Percentiles rank a stretch among this genome's conserved stretches.
These are phyloP conservation scores for Raphanus raphanistrum DNA, from an alignment of 345 rosid genomes.

Conservation along the genomic window DNA sequence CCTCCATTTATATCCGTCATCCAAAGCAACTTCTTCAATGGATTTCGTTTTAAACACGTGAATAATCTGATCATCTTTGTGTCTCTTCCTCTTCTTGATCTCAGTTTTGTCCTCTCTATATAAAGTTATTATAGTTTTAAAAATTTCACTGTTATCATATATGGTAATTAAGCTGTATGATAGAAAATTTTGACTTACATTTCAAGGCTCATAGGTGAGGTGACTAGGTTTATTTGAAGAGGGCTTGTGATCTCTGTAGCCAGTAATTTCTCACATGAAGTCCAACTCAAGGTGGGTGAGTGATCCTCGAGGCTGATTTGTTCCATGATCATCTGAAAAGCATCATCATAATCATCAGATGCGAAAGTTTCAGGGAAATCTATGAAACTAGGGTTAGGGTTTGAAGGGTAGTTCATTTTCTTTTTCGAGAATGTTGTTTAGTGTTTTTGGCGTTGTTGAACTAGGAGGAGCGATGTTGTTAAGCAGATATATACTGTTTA, in stretches of 20 bases:
- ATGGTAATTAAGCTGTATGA: not conserved
- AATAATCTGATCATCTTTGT: constrained; percentile 6
- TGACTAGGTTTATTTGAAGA: constrained; percentile 22
- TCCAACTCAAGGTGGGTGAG: constrained; percentile 33
- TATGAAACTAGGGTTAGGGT: constrained; percentile 35
- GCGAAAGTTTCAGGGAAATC: constrained; percentile 10
- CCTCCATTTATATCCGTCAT: constrained; percentile 47
- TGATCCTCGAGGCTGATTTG: constrained; percentile 26
- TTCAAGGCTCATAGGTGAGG: constrained; percentile 30
- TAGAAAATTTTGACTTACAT: constrained; percentile 19
- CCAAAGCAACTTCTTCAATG: not conserved
- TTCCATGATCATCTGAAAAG: constrained; percentile 27
- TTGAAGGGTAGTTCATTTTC: constrained; percentile 38
- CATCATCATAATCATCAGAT: constrained; percentile 19
- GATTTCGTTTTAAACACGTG: constrained; percentile 33
- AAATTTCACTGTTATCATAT: not conserved
- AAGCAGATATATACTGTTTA: constrained; percentile 20
- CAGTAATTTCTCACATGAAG: constrained; percentile 32
- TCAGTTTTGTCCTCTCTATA: constrained; percentile 28
- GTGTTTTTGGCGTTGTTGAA: constrained; percentile 3
- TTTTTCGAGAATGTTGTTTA: not conserved
- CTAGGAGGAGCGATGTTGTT: constrained; percentile 24
- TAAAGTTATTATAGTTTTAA: not conserved
- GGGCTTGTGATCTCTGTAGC: constrained; percentile 32
- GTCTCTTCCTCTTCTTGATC: constrained; percentile 36